phyloP scores from a whole-genome alignment of 192 early-diverging fungal genomes.

The Backusella mclennaniae region DNA sequence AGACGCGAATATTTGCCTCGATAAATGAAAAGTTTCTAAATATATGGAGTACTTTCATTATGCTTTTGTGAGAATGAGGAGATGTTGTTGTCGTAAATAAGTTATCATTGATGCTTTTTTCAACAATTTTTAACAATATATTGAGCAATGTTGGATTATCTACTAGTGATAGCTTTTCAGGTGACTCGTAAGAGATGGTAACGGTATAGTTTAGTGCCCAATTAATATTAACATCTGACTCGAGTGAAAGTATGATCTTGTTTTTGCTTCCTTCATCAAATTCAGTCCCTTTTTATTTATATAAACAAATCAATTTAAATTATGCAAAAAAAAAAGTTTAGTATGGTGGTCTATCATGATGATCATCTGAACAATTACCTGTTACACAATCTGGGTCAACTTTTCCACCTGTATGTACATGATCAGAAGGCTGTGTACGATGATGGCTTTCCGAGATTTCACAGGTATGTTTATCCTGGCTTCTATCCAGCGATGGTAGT shows the following conservation, averaged over 20 bases:
- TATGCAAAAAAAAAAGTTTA: not conserved
- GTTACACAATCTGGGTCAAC: not conserved
- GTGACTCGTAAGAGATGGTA: constrained; percentile 55
- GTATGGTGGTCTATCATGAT: not conserved
- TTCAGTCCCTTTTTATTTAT: constrained; percentile 3
- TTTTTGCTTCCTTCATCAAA: constrained; percentile 43
- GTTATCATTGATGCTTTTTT: constrained; percentile 47
- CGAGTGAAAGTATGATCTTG: constrained; percentile 65
- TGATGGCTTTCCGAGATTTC: constrained; percentile 23
- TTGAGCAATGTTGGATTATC: constrained; percentile 52
- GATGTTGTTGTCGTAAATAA: not conserved
- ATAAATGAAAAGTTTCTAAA: constrained; percentile 75
- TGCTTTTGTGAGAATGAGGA: not conserved
- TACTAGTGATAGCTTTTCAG: constrained; percentile 57
- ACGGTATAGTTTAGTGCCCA: constrained; percentile 76
- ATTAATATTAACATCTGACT: constrained; percentile 73
- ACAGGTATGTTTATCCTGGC: constrained; percentile 4
- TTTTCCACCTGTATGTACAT: constrained; percentile 1
- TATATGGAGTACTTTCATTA: constrained; percentile 51
- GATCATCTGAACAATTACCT: not conserved
- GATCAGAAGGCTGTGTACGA: constrained; percentile 9
- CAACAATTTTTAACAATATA: constrained; percentile 38
- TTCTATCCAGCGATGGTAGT: not conserved
- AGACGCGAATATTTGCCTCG: constrained; percentile 54
- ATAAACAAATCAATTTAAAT: not conserved